A percentile compares a stretch with the other conserved stretches of the same genome.
phyloP scores from a whole-genome alignment of 108 stramenopile species.

The Parmales sp. region DNA sequence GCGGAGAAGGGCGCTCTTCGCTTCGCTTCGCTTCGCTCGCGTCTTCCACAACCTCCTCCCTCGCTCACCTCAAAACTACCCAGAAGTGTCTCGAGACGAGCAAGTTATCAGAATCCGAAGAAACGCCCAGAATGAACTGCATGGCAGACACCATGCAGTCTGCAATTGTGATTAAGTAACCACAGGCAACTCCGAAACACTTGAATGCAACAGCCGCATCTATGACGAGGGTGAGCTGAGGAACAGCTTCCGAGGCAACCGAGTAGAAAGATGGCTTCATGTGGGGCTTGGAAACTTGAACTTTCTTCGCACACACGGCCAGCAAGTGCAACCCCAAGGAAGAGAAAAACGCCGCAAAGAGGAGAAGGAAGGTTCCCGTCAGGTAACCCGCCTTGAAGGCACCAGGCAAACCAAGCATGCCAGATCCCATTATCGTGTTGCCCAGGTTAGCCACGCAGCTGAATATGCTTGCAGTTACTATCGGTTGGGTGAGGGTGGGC shows the following conservation, averaged over 20 bases:
- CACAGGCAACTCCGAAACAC: slow-evolving; percentile 67
- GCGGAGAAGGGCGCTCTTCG: too few relatives aligned
- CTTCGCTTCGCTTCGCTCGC: too few relatives aligned
- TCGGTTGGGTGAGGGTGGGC: background rate
- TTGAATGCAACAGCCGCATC: slow-evolving; percentile 64
- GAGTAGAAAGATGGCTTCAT: slow-evolving; percentile 43
- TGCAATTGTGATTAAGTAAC: slow-evolving; percentile 62
- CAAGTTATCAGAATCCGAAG: too few relatives aligned
- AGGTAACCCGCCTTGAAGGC: slow-evolving; percentile 55
- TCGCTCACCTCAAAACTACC: slow-evolving; percentile 43
- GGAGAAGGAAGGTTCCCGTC: slow-evolving; percentile 43
- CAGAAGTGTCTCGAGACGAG: slow-evolving; percentile 34
- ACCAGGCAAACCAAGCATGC: slow-evolving; percentile 59
- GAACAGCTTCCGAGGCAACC: slow-evolving; percentile 45
- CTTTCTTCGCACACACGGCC: slow-evolving; percentile 25
- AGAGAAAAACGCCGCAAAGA: slow-evolving; percentile 39
- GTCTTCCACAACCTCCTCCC: too few relatives aligned
- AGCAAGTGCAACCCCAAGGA: slow-evolving; percentile 44
- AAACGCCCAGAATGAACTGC: slow-evolving; percentile 23
- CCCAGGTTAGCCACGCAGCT: slow-evolving; percentile 45
- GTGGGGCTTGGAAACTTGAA: slow-evolving; percentile 14
- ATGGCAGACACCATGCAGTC: slow-evolving; percentile 57
- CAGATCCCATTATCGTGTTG: slow-evolving; percentile 63
- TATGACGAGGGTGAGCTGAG: slow-evolving; percentile 46
- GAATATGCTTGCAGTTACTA: slow-evolving; percentile 12